Conservation (phyloP, 495 filamentous ascomycete species). For the Neurospora tetrasperma region DNA sequence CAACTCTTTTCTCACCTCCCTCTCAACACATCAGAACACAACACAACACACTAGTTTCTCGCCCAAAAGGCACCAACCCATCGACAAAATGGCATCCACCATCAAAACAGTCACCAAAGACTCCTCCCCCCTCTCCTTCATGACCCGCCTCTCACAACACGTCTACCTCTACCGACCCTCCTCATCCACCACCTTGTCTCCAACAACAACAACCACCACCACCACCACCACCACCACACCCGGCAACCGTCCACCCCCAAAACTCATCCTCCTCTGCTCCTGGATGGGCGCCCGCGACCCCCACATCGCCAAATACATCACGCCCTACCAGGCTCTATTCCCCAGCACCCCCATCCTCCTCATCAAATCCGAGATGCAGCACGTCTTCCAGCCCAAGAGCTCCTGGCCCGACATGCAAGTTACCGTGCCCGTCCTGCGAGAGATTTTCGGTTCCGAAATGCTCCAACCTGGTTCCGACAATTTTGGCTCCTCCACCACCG, state of each 20-base stretch:
- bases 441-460: neutral
- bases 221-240: neutral
- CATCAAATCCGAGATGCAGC: constrained; percentile 22
- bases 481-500: neutral
- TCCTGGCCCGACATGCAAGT: constrained; percentile 6
- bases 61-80: neutral
- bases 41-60: neutral
- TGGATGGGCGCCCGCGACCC: constrained; percentile 38
- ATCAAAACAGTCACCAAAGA: neutral
- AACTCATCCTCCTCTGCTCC: constrained; percentile 31
- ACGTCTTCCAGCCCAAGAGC: constrained; percentile 15
- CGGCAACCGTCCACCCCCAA: constrained; percentile 12
- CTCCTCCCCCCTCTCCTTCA: constrained; percentile 18
- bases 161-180: constrained; percentile 28
- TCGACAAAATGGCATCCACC: constrained; percentile 15
- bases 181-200: neutral
- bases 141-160: constrained; percentile 27
- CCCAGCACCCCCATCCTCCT: constrained; percentile 32
- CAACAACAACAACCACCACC: neutral
- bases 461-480: neutral
- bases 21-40: neutral
- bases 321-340: constrained; percentile 29
- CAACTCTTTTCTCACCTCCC: neutral
- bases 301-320: constrained; percentile 38
- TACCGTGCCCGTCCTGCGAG: constrained; percentile 13